Evolutionary conservation across 768 basidiomycete genomes (phyloP).

Genomic region (Leccinum fibrillosum): DNA sequence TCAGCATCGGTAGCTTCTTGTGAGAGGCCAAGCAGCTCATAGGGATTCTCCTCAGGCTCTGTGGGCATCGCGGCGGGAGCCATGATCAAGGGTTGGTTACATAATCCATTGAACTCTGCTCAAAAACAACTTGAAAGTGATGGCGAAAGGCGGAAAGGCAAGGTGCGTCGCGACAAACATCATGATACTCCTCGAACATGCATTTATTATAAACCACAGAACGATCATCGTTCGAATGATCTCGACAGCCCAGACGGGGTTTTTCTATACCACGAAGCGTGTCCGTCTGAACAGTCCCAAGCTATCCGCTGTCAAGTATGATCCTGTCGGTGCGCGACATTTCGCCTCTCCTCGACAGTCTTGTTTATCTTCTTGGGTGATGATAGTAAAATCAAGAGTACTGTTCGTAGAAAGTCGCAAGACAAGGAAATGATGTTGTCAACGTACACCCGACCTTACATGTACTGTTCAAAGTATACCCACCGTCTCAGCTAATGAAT

Average conservation of each 20-base stretch:
- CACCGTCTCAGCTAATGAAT: not conserved
- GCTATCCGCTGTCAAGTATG: slow-evolving; percentile 89
- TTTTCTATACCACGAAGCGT: slow-evolving; percentile 84
- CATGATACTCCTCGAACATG: not conserved
- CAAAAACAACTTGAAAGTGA: slow-evolving; percentile 20
- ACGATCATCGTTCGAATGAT: slow-evolving; percentile 85
- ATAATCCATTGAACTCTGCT: slow-evolving; percentile 5
- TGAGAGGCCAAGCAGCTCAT: slow-evolving; percentile 63
- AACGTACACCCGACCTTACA: too few relatives aligned
- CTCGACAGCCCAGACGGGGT: slow-evolving; percentile 89
- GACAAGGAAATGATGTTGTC: slow-evolving; percentile 50
- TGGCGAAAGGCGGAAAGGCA: slow-evolving; percentile 64
- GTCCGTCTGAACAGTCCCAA: slow-evolving; percentile 65
- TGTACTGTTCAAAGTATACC: not conserved
- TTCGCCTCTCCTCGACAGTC: not conserved
- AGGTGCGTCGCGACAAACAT: slow-evolving; percentile 34
- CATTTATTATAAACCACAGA: slow-evolving; percentile 36
- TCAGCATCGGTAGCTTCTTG: slow-evolving; percentile 72
- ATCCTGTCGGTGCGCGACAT: slow-evolving; percentile 66
- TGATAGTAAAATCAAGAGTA: slow-evolving; percentile 63
- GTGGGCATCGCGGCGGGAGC: slow-evolving; percentile 22
- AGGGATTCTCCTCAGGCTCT: slow-evolving; percentile 68
- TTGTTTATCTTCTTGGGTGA: not conserved
- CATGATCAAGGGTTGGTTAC: slow-evolving; percentile 14
- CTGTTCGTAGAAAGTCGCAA: slow-evolving; percentile 80